A percentile compares a stretch with the other conserved stretches of the same genome.
phyloP scores from a whole-genome alignment of 176 grass and related monocot species.

The Avena insularis region DNA sequence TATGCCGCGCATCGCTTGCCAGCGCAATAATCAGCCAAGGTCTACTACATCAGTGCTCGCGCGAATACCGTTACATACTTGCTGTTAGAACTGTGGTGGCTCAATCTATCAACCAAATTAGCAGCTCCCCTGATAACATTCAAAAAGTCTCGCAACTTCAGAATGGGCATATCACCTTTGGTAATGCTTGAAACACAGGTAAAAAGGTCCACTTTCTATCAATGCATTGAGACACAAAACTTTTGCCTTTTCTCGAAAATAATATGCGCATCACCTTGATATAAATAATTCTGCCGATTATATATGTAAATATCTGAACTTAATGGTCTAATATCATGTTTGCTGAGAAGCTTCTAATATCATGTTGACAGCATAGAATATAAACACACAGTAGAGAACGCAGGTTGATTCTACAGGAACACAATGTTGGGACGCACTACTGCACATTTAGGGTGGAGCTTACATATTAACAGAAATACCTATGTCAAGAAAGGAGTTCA shows the following conservation, averaged over 20 bases:
- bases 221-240: background rate
- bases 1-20: too few relatives aligned
- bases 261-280: background rate
- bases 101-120: too few relatives aligned
- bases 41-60: background rate
- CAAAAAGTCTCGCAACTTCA: too few relatives aligned
- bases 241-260: background rate
- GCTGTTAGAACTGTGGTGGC: too few relatives aligned
- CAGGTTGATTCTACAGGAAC: background rate
- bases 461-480: background rate
- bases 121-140: background rate
- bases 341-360: background rate
- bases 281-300: background rate
- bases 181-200: background rate
- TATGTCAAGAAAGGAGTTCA: slow-evolving; percentile 64
- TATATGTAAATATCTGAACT: background rate
- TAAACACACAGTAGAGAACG: background rate
- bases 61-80: too few relatives aligned
- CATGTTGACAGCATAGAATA: background rate
- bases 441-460: slow-evolving; percentile 3
- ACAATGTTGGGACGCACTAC: background rate
- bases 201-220: background rate
- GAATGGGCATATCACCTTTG: background rate
- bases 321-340: background rate
- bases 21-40: too few relatives aligned